These are phyloP conservation scores for Plenodomus lindquistii DNA, from an alignment of 2,329 filamentous ascomycete genomes.

Conservation along the genomic window DNA sequence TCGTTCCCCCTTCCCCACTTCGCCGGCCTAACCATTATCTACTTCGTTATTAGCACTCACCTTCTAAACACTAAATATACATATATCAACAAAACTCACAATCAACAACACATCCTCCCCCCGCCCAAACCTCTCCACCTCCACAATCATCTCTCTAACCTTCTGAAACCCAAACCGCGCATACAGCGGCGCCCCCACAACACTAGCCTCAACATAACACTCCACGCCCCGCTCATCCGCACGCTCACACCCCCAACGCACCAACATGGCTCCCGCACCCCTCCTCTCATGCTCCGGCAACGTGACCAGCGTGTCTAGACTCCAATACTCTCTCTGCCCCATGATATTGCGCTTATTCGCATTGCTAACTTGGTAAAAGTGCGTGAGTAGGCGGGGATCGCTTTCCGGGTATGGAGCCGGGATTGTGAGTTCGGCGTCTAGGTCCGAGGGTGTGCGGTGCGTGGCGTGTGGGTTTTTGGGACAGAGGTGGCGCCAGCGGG, in stretches of 20 bases:
- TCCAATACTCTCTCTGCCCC: slow-evolving; percentile 27
- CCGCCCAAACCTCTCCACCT: slow-evolving; percentile 32
- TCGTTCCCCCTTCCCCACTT: no score
- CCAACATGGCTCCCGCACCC: slow-evolving; percentile 39
- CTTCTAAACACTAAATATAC: no score
- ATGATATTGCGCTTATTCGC: slow-evolving; percentile 30
- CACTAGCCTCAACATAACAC: slow-evolving; percentile 38
- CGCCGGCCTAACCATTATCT: no score
- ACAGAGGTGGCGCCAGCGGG: slow-evolving; percentile 33
- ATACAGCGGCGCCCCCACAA: slow-evolving; percentile 41
- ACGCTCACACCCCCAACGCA: slow-evolving; percentile 36
- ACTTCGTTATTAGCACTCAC: no score
- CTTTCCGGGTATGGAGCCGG: slow-evolving; percentile 35
- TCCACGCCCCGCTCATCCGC: slow-evolving; percentile 39
- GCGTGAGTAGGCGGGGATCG: slow-evolving; percentile 25
- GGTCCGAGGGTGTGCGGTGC: slow-evolving; percentile 31
- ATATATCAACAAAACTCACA: no score
- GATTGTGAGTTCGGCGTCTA: slow-evolving; percentile 24
- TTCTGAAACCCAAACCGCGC: slow-evolving; percentile 34
- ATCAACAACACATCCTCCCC: no score
- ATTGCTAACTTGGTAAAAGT: slow-evolving; percentile 26
- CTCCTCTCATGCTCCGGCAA: slow-evolving; percentile 32
- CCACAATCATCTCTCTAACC: slow-evolving; percentile 31
- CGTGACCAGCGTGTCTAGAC: slow-evolving; percentile 39
- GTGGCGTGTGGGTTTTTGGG: slow-evolving; percentile 16